Percentiles rank a stretch among this genome's conserved stretches.
phyloP scores from a whole-genome alignment of 495 filamentous ascomycete genomes.

The Aspergillus olivimuriae region DNA sequence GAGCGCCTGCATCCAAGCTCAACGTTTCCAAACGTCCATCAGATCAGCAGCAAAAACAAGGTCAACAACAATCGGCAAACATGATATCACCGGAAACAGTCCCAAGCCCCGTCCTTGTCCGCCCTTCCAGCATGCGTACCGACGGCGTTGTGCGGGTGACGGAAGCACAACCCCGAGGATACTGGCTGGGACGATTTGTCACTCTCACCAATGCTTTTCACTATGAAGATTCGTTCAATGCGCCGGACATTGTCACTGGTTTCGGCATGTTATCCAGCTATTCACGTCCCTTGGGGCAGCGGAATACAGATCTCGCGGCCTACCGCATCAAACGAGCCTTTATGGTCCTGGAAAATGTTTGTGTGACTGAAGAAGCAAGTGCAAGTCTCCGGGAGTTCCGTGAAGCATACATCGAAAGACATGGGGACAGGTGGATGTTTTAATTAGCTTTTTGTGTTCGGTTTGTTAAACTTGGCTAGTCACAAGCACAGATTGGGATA shows the following conservation, averaged over 20 bases:
- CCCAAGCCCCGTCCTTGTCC: too few species aligned
- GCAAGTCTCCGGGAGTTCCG: slow-evolving; percentile 42
- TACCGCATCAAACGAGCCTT: slow-evolving; percentile 42
- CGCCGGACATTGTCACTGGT: slow-evolving; percentile 18
- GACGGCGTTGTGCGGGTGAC: slow-evolving; percentile 9
- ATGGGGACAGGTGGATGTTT: slow-evolving; percentile 16
- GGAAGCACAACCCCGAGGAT: slow-evolving; percentile 20
- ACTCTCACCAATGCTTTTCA: slow-evolving; percentile 47
- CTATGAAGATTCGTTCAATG: slow-evolving; percentile 35
- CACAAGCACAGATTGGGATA: too few species aligned
- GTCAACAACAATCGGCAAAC: too few species aligned
- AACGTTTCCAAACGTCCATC: too few species aligned
- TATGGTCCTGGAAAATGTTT: slow-evolving; percentile 38
- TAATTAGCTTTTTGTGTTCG: slow-evolving; percentile 1
- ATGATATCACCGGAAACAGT: not conserved
- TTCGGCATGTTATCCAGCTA: slow-evolving; percentile 18
- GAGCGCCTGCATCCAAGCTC: too few species aligned
- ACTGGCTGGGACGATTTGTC: slow-evolving; percentile 53
- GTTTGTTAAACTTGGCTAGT: not conserved
- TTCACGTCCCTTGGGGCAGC: slow-evolving; percentile 12
- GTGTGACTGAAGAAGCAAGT: slow-evolving; percentile 43
- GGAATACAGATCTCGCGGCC: slow-evolving; percentile 12
- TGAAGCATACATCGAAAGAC: slow-evolving; percentile 31
- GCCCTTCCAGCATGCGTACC: not conserved
- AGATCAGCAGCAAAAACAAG: too few species aligned